A percentile compares a stretch with the other conserved stretches of the same genome.
phyloP scores from a whole-genome alignment of 208 protist genomes.

The Leishmania guyanensis region DNA sequence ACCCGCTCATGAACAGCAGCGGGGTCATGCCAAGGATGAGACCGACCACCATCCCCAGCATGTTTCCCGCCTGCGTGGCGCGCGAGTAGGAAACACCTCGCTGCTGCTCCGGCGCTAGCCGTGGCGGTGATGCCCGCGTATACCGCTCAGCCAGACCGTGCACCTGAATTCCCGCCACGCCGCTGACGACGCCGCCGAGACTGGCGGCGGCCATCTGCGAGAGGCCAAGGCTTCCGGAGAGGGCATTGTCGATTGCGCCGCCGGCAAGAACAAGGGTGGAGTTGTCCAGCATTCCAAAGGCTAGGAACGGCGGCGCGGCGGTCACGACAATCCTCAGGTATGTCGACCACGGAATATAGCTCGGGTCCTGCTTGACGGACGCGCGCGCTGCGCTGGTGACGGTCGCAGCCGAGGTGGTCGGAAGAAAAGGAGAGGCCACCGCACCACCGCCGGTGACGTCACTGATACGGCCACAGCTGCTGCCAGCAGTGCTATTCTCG shows the following conservation, averaged over 20 bases:
- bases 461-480: neutral
- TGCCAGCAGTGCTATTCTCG: neutral
- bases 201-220: constrained; percentile 80
- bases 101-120: constrained; percentile 61
- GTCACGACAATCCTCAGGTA: constrained; percentile 49
- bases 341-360: constrained; percentile 53
- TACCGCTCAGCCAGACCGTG: constrained; percentile 85
- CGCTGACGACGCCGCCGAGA: constrained; percentile 82
- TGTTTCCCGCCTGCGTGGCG: constrained; percentile 60
- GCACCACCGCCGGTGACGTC: neutral
- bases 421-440: neutral
- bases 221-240: constrained; percentile 61
- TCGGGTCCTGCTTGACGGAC: neutral
- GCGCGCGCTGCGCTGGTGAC: neutral
- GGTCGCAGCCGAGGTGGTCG: neutral
- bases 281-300: constrained; percentile 89
- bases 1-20: constrained; percentile 58
- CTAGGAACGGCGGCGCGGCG: constrained; percentile 77
- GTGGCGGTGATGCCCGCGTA: constrained; percentile 52
- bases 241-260: constrained; percentile 74
- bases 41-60: constrained; percentile 80
- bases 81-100: constrained; percentile 34
- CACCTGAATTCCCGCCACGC: constrained; percentile 85
- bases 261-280: constrained; percentile 75
- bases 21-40: constrained; percentile 79